Evolutionary conservation across 2,329 filamentous ascomycete genomes (phyloP), one percentile per base, ranked within the genome.

Genomic region (Tolypocladium pustulatum): DNA sequence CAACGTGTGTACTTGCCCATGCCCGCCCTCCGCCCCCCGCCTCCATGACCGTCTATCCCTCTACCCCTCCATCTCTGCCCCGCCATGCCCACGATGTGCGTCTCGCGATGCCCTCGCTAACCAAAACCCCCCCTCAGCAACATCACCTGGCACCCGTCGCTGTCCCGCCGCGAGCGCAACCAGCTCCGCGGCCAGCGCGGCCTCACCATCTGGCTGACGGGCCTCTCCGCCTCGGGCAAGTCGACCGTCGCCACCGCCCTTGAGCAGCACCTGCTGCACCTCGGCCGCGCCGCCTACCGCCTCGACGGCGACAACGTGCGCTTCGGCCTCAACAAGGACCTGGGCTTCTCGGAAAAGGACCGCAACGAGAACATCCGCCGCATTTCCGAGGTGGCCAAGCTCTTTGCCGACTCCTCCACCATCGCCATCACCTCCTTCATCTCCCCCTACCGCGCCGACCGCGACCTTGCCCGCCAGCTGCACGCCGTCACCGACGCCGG

Each of bases 291-390:
- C 58, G 89, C 92, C 61, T 99, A 99, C 83, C 87, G 94, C 57
- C 87, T 99, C 36, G 94, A 99, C 76, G 94, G 93, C 69, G 94
- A 99, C 83, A 99, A 99, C 76, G 88, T 99, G 65, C 93, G 94
- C 61, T 97, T 97, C 78, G 94, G 94, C 20, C 82, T 99, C 65
- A 99, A 97, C 85, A 96, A 95, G 77, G 93, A 97, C 78, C 83
- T 99, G 13, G 93, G 93, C 20, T 99, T 97, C 80, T 89, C 85
- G 64, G 93, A 96, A 71, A 85, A 86, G 71, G 92, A 97, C 79
- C 86, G 94, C 67, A 95, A 93, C 72, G 94, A 99, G 82, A 99
- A 99, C 79, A 99, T 99, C 72, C 86, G 94, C 61, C 87, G 94
- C 64, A 97, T 99, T 69, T 91, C 90, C 58, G 93, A 99, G 81